Evolutionary conservation across 768 basidiomycete genomes (phyloP).

Genomic region (Pisolithus orientalis): DNA sequence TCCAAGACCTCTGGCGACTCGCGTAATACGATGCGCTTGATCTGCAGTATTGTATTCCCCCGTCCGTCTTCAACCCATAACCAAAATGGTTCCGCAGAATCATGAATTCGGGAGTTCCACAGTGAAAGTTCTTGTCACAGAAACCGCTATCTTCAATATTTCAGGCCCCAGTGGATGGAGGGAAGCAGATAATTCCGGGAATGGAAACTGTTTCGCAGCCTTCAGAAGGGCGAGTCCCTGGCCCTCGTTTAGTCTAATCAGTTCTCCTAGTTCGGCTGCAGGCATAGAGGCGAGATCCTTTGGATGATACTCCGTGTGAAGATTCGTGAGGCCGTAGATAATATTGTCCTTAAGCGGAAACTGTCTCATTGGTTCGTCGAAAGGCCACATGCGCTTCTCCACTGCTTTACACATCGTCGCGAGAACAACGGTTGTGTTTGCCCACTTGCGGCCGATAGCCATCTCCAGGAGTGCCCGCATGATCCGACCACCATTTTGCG

Average conservation of each 20-base stretch:
- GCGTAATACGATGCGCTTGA: constrained; percentile 66
- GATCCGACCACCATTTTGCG: constrained; percentile 93
- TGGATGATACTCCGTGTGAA: constrained; percentile 76
- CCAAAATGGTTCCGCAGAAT: constrained; percentile 82
- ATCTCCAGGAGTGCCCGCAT: constrained; percentile 93
- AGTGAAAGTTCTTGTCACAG: constrained; percentile 61
- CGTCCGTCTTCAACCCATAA: constrained; percentile 90
- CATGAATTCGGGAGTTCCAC: constrained; percentile 77
- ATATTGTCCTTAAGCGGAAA: constrained; percentile 73
- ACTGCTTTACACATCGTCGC: constrained; percentile 91
- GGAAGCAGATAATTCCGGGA: constrained; percentile 53
- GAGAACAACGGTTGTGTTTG: constrained; percentile 68
- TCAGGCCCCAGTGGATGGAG: constrained; percentile 82
- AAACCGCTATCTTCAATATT: constrained; percentile 69
- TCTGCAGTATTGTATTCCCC: constrained; percentile 76
- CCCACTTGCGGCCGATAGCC: constrained; percentile 89
- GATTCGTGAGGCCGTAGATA: constrained; percentile 68
- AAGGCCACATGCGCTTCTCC: constrained; percentile 92
- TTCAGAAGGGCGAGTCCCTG: constrained; percentile 76
- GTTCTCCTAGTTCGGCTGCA: constrained; percentile 64
- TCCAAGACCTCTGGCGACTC: constrained; percentile 53
- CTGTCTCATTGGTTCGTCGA: constrained; percentile 84
- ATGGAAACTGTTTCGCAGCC: constrained; percentile 84
- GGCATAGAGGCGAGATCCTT: constrained; percentile 64
- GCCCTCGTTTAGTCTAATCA: constrained; percentile 79